Evolutionary conservation across 1,284 basidiomycete genomes (phyloP).

Genomic region (Leccinum fallax): DNA sequence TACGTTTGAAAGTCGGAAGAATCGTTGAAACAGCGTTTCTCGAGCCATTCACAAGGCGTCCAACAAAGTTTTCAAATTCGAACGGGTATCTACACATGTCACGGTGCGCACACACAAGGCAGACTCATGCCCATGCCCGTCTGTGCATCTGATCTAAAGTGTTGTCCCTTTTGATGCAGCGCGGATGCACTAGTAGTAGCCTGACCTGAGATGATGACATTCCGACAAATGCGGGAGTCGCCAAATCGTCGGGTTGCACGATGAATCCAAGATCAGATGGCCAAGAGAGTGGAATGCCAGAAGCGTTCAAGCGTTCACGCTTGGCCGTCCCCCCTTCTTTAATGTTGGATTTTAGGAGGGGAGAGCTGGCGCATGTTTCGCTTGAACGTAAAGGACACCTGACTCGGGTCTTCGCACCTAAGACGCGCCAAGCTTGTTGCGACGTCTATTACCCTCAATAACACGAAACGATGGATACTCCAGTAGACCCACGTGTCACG

Average conservation of each 20-base stretch:
- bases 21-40: conserved; percentile 5
- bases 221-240: background rate
- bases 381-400: background rate
- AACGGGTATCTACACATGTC: conserved; percentile 6
- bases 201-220: conserved; percentile 1
- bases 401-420: background rate
- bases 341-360: background rate
- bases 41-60: conserved; percentile 3
- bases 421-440: background rate
- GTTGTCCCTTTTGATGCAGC: background rate
- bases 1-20: conserved; percentile 16
- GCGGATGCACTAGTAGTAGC: background rate
- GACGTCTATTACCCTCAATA: background rate
- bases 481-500: background rate
- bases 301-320: background rate
- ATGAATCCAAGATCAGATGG: conserved; percentile 11
- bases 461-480: background rate
- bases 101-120: background rate
- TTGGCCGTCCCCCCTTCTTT: background rate
- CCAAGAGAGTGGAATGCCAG: conserved; percentile 1
- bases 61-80: conserved; percentile 4
- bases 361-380: background rate
- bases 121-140: conserved; percentile 1
- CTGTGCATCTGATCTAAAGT: background rate
- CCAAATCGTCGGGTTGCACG: background rate